Evolutionary conservation across 2,329 filamentous ascomycete species (phyloP).

Genomic region (Boeremia exigua): DNA sequence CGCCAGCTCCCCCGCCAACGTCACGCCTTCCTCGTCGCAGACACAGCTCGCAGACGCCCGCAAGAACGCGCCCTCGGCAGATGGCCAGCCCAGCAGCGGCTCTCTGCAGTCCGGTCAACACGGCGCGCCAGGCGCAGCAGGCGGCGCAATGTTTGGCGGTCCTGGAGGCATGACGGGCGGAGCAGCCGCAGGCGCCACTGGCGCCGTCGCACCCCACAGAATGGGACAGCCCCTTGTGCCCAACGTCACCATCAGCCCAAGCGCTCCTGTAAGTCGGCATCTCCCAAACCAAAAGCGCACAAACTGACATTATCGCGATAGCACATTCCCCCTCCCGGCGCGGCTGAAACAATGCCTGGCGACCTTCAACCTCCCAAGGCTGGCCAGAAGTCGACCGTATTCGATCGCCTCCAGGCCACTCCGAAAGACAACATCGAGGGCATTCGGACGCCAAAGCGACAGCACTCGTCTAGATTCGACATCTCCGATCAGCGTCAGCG

Average conservation of each 20-base stretch:
- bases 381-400: slow-evolving; percentile 85
- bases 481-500: slow-evolving; percentile 88
- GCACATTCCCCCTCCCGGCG: slow-evolving; percentile 92
- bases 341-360: slow-evolving; percentile 96
- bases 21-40: slow-evolving; percentile 86
- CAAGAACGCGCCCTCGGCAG: slow-evolving; percentile 69
- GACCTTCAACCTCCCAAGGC: slow-evolving; percentile 94
- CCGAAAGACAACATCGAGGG: slow-evolving; percentile 97
- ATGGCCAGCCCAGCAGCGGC: slow-evolving; percentile 34
- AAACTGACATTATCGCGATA: slow-evolving; percentile 46
- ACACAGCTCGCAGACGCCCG: slow-evolving; percentile 84
- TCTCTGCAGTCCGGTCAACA: slow-evolving; percentile 42
- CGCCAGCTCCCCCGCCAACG: slow-evolving; percentile 65
- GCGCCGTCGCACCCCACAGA: slow-evolving; percentile 65
- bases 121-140: slow-evolving; percentile 38
- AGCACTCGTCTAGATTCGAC: slow-evolving; percentile 97
- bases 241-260: slow-evolving; percentile 93
- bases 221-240: slow-evolving; percentile 71
- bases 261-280: slow-evolving; percentile 66
- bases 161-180: slow-evolving; percentile 39
- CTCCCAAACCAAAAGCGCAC: not conserved
- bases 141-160: slow-evolving; percentile 42
- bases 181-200: slow-evolving; percentile 54
- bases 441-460: slow-evolving; percentile 90
- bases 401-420: slow-evolving; percentile 87